These are phyloP conservation scores for Tubosaeta sp. DNA, from an alignment of 768 basidiomycete genomes.

Conservation along the genomic window DNA sequence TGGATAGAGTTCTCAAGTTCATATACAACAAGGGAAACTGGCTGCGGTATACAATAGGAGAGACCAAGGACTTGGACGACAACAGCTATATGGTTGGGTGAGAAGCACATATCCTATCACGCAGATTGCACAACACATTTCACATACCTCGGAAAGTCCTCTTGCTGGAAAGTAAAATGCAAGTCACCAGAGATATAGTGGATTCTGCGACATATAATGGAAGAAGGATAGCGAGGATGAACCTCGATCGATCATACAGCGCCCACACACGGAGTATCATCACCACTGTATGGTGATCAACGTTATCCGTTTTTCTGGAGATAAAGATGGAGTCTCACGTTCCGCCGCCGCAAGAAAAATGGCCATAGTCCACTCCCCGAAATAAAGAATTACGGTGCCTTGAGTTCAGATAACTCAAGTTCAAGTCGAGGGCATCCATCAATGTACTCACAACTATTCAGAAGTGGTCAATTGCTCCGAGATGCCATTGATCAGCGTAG, in stretches of 20 bases:
- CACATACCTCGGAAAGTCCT: background rate
- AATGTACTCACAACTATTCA: constrained; percentile 9
- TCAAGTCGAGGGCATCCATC: no score
- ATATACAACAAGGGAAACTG: no score
- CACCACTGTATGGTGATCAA: background rate
- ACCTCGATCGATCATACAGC: background rate
- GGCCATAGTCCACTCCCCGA: background rate
- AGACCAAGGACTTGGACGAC: background rate
- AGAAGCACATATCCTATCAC: background rate
- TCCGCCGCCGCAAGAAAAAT: background rate
- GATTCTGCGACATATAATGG: background rate
- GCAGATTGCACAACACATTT: background rate
- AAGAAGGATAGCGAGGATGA: background rate
- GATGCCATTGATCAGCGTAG: background rate
- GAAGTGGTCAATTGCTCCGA: background rate
- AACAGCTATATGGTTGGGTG: background rate
- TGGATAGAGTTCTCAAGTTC: no score
- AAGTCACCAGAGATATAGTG: background rate
- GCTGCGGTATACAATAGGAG: background rate
- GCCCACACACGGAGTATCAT: background rate
- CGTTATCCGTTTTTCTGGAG: background rate
- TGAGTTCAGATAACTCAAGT: no score
- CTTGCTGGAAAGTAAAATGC: background rate
- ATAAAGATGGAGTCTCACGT: background rate
- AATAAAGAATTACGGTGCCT: background rate